Evolutionary conservation across 2,329 filamentous ascomycete genomes (phyloP), one percentile per base, ranked within the genome.

Genomic region (Pestalotiopsis sp.): DNA sequence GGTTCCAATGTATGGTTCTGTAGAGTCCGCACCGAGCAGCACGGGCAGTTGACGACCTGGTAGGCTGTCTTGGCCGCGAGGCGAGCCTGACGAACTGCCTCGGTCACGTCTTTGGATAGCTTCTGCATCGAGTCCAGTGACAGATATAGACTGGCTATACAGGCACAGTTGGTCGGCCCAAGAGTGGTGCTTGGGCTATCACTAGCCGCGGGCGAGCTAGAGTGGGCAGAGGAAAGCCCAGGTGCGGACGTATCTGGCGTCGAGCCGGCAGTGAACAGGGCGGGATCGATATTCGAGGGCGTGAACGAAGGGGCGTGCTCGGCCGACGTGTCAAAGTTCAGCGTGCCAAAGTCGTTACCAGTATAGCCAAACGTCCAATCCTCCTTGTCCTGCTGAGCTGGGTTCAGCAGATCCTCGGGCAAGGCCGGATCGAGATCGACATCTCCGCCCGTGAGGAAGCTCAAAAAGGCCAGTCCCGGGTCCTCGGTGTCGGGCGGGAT

Each of bases 111-210:
- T 3, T 71, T 71, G 1, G 86, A 83, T 1, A 88, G 79, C 55
- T 79, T 79, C 63, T 83, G 81, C 69, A 89, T 81, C 23, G 83
- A 83, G 69, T 85, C 82, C 3, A 89, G 79, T 4, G 86, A 82
- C 4, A 85, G 80, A 73, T 85, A 87, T 14, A 89, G 80, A 14
- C 78, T 81, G 0, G 83, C 81, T 0, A 86, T 81, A 70, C 87
- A 89, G 67, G 79, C 75, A 70, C 87, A 89, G 20, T 27, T 55
- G 9, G 58, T 36, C 27, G 55, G 64, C 17, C 52, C 52, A 11
- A 60, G 38, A 7, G 41, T 45, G n/a, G 59, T 38, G 17, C 17
- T 52, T 20, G 49, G 41, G 36, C 31, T 63, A 11, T n/a, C 55
- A 68, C n/a, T 62, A 62, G 65, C 62, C 3, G 55, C 49, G 63